Evolutionary conservation across 2,329 filamentous ascomycete species (phyloP).

Genomic region (Westerdykella sp.): DNA sequence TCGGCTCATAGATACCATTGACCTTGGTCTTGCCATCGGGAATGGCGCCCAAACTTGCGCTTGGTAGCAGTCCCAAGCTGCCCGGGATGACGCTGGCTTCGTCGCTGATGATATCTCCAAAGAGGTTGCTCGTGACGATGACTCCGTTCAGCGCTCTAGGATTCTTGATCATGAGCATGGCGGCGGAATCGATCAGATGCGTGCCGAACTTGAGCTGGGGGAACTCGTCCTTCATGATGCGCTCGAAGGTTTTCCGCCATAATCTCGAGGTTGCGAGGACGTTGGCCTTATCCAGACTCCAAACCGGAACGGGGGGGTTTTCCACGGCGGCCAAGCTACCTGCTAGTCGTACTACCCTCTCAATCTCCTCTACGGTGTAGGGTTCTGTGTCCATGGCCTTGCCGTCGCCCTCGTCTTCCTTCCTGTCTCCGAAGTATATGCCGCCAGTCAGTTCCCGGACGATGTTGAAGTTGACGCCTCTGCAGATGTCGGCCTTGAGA

Average conservation of each 20-base stretch:
- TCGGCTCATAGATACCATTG: constrained; percentile 96
- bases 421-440: constrained; percentile 90
- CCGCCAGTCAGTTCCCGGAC: constrained; percentile 88
- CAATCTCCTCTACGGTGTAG: constrained; percentile 78
- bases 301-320: constrained; percentile 70
- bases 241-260: constrained; percentile 81
- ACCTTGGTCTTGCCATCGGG: constrained; percentile 78
- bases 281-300: constrained; percentile 92
- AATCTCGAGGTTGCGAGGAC: constrained; percentile 84
- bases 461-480: constrained; percentile 85
- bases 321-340: constrained; percentile 73
- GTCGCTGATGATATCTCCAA: constrained; percentile 93
- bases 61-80: constrained; percentile 79
- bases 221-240: constrained; percentile 84
- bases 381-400: constrained; percentile 78
- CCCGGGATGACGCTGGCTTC: constrained; percentile 94
- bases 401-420: constrained; percentile 70
- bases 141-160: constrained; percentile 82
- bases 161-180: constrained; percentile 97
- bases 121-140: constrained; percentile 87
- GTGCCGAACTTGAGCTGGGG: constrained; percentile 77
- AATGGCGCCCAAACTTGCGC: constrained; percentile 77
- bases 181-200: constrained; percentile 92
- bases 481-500: constrained; percentile 77
- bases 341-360: constrained; percentile 77